Evolutionary conservation across 805 yeast species (phyloP), one percentile per base, ranked within the genome.

Genomic region (Lipomyces spencermartinsiae): DNA sequence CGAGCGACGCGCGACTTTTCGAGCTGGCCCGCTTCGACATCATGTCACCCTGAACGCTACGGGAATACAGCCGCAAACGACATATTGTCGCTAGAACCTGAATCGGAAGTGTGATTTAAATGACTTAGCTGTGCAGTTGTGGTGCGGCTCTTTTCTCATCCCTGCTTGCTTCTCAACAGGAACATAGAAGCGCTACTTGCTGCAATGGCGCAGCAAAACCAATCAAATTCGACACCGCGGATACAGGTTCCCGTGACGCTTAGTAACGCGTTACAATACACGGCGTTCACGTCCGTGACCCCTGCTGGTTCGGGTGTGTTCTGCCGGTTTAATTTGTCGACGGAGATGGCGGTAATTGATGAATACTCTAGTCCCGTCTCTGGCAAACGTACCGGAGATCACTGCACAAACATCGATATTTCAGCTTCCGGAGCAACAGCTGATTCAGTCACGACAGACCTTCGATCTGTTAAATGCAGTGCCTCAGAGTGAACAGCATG

Each of bases 241-340:
- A 53, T 25, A 25, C 34, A 49, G 35, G 62, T 56, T 29, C 68
- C 68, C 12, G 37, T 51, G 39, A 55, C 62, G 12, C 34, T 63
- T 31, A 37, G 29, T 25, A 59, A 55, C 25, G 68, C 71, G 4
- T 34, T 69, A 46, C 72, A 69, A 58, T 66, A 64, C 29, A 61
- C 72, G 14, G 63, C 72, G n/a, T 31, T 68, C 25, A 39, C 60
- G 6, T 69, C 72, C 4, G 60, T 64, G 9, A 51, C 67, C n/a
- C 71, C 72, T 9, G 65, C 51, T 22, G 25, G 71, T 2, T 9
- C 67, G 16, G 63, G 71, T 68, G 49, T 43, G 49, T n/a, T 25
- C 29, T 25, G 29, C 29, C 29, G 29, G n/a, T 43, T 43, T 7
- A 7, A 19, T 43, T 43, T 43, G 8, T 16, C 49, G 8, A 43